Conservation (phyloP, 2,329 filamentous ascomycete species). For the Lachnellula suecica region DNA sequence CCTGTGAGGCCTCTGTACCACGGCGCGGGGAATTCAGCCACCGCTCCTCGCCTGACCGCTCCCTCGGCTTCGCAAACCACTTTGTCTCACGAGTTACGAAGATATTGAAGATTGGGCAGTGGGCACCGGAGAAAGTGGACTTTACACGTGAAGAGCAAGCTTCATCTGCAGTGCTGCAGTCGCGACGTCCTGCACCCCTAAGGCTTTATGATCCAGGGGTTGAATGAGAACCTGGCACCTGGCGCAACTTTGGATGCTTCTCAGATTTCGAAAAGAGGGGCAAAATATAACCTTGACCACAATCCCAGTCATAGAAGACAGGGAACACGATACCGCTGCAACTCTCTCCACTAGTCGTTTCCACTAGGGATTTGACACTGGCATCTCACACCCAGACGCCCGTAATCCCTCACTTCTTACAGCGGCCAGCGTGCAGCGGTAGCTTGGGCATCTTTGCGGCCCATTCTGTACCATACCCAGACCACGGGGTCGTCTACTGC, state of each 20-base stretch:
- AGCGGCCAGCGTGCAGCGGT: slow-evolving; percentile 14
- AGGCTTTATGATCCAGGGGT: background rate
- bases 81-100: background rate
- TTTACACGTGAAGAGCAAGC: slow-evolving; percentile 11
- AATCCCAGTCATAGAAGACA: slow-evolving; percentile 5
- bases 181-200: background rate
- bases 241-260: slow-evolving; percentile 6
- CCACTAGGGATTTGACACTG: slow-evolving; percentile 26
- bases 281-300: slow-evolving; percentile 12
- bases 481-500: slow-evolving; percentile 10
- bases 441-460: background rate
- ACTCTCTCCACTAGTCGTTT: slow-evolving; percentile 22
- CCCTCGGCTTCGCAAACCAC: slow-evolving; percentile 11
- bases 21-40: slow-evolving; percentile 15
- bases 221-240: background rate
- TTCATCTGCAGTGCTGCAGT: background rate
- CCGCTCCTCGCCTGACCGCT: slow-evolving; percentile 10
- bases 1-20: background rate
- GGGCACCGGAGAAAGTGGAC: background rate
- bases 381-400: slow-evolving; percentile 10
- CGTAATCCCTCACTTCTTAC: slow-evolving; percentile 5
- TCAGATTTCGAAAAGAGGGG: slow-evolving; percentile 14
- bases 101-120: background rate
- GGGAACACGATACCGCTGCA: slow-evolving; percentile 21
- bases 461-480: slow-evolving; percentile 9